phyloP scores from a whole-genome alignment of 2,329 filamentous ascomycete genomes.

The Microdochium paspali region DNA sequence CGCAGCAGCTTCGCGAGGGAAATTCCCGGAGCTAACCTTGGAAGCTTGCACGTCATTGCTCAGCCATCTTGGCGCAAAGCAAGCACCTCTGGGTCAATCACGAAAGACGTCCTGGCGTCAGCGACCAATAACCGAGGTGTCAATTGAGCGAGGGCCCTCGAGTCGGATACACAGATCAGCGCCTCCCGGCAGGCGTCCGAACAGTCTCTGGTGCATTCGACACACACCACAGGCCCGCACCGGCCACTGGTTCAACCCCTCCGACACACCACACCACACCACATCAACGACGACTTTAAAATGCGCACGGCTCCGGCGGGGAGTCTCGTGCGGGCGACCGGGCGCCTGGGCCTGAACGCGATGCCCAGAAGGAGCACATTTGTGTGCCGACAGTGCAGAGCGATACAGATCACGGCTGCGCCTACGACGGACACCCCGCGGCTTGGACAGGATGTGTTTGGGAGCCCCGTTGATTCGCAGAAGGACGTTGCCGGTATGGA shows the following conservation, averaged over 20 bases:
- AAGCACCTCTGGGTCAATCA: background rate
- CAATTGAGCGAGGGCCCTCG: too few relatives aligned
- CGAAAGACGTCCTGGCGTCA: background rate
- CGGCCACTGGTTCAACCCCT: too few relatives aligned
- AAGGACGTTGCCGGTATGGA: constrained; percentile 46
- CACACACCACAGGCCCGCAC: too few relatives aligned
- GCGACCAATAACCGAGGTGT: background rate
- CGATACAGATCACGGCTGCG: constrained; percentile 53
- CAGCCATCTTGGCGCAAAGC: too few relatives aligned
- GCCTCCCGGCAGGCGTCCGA: too few relatives aligned
- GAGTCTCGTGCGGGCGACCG: background rate
- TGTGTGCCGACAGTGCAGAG: constrained; percentile 35
- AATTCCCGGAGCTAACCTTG: constrained; percentile 1
- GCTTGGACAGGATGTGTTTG: constrained; percentile 45
- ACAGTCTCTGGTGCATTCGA: too few relatives aligned
- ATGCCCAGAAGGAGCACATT: background rate
- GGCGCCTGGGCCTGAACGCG: background rate
- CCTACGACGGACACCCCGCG: constrained; percentile 46
- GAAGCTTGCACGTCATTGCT: constrained; percentile 1
- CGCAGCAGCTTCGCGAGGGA: too few relatives aligned
- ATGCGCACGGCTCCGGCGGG: background rate
- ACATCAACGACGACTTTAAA: too few relatives aligned
- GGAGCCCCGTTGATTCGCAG: constrained; percentile 31
- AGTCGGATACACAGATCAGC: too few relatives aligned
- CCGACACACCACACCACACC: too few relatives aligned